phyloP scores from a whole-genome alignment of 1,139 yeast genomes.

The Yamadazyma mexicana region DNA sequence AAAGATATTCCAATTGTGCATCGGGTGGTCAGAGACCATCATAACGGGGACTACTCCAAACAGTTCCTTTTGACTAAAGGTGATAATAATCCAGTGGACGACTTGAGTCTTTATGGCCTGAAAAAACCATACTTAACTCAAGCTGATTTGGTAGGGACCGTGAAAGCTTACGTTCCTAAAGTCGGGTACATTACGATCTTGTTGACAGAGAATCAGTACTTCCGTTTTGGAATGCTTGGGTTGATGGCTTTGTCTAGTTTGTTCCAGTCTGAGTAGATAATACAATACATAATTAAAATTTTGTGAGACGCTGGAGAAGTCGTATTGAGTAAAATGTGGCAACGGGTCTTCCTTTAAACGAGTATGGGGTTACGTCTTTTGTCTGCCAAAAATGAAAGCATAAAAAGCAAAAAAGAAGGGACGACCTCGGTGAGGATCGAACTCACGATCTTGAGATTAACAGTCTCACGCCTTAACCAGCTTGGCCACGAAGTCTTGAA shows the following conservation, averaged over 20 bases:
- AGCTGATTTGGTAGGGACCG: slow-evolving; percentile 85
- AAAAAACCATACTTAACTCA: slow-evolving; percentile 77
- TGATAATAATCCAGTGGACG: slow-evolving; percentile 93
- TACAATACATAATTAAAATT: neutral
- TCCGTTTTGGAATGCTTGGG: slow-evolving; percentile 71
- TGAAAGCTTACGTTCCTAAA: slow-evolving; percentile 87
- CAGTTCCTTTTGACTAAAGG: slow-evolving; percentile 91
- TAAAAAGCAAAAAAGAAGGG: slow-evolving; percentile 11
- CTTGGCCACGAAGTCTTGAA: slow-evolving; percentile 41
- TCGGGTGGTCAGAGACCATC: slow-evolving; percentile 85
- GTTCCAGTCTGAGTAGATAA: slow-evolving; percentile 22
- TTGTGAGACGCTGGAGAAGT: too few species aligned
- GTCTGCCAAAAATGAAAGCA: too few species aligned
- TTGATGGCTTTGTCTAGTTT: slow-evolving; percentile 61
- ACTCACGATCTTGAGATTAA: slow-evolving; percentile 45
- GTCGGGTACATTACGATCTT: slow-evolving; percentile 90
- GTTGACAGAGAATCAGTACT: slow-evolving; percentile 83
- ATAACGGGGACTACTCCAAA: slow-evolving; percentile 37
- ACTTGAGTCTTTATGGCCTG: slow-evolving; percentile 77
- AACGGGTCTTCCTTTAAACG: too few species aligned
- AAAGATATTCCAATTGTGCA: slow-evolving; percentile 93
- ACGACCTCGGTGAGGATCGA: slow-evolving; percentile 41
- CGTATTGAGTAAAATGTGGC: too few species aligned
- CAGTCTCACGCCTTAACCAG: slow-evolving; percentile 46
- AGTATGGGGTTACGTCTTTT: too few species aligned